A percentile compares a stretch with the other conserved stretches of the same genome.
These are phyloP conservation scores for Plantago rigida DNA, from an alignment of 305 asterid species.

Conservation along the genomic window DNA sequence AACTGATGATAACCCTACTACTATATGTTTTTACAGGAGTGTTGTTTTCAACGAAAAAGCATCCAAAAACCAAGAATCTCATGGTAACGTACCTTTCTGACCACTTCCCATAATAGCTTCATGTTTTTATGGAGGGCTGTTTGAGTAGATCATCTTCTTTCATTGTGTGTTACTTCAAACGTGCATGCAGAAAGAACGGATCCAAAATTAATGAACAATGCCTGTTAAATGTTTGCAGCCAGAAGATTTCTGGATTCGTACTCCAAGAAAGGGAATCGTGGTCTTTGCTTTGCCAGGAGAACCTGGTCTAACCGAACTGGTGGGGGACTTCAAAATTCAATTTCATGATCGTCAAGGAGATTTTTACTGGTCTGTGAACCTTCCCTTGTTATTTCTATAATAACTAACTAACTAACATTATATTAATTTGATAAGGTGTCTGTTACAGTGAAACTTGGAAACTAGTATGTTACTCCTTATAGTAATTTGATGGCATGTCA, in stretches of 20 bases:
- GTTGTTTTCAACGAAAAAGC: constrained; percentile 77
- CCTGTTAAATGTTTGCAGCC: constrained; percentile 48
- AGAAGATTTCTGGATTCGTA: constrained; percentile 90
- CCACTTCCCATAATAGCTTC: constrained; percentile 1
- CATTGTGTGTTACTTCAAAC: background rate
- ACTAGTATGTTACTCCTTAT: no score
- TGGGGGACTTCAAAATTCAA: constrained; percentile 84
- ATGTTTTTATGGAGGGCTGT: constrained; percentile 1
- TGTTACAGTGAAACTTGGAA: no score
- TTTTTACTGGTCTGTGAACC: constrained; percentile 65
- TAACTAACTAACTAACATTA: constrained; percentile 14
- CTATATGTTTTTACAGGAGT: constrained; percentile 48
- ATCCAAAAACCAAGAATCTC: constrained; percentile 82
- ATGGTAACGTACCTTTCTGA: constrained; percentile 49
- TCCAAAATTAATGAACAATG: constrained; percentile 7
- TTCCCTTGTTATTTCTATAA: constrained; percentile 15
- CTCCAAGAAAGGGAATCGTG: constrained; percentile 70
- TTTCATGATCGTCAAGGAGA: constrained; percentile 97
- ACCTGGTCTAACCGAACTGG: constrained; percentile 82
- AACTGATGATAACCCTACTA: constrained; percentile 25
- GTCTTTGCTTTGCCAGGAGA: constrained; percentile 95
- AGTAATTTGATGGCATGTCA: no score
- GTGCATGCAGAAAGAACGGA: background rate
- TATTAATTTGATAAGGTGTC: background rate
- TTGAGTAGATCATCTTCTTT: constrained; percentile 3